These are phyloP conservation scores for Globisporangium middletonii DNA, from an alignment of 352 stramenopile species.

Conservation along the genomic window DNA sequence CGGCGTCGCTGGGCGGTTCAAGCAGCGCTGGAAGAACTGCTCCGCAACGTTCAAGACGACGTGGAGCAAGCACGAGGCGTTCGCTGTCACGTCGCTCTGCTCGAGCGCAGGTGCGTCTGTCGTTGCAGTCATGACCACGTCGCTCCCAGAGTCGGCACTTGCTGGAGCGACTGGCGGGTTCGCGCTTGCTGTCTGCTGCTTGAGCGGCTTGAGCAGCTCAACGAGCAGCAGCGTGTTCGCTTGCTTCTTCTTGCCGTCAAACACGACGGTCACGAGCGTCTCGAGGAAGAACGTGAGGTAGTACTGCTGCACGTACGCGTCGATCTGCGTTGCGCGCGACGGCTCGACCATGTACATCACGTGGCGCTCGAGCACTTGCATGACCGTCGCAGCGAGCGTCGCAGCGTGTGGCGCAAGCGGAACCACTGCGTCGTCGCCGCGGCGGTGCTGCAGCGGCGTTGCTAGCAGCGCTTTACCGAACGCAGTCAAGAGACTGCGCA, in stretches of 20 bases:
- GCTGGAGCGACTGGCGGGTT: constrained; percentile 4
- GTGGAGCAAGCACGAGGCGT: constrained; percentile 32
- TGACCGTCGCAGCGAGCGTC: constrained; percentile 34
- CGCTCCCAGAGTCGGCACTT: constrained; percentile 26
- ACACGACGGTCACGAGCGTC: constrained; percentile 64
- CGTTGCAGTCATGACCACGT: background rate
- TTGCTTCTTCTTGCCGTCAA: constrained; percentile 75
- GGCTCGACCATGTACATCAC: constrained; percentile 45
- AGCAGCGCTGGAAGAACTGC: constrained; percentile 17
- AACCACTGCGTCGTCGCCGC: constrained; percentile 52
- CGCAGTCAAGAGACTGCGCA: constrained; percentile 51
- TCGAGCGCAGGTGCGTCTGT: background rate
- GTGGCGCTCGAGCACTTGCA: constrained; percentile 39
- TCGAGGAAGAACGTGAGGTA: constrained; percentile 77
- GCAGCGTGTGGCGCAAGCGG: constrained; percentile 56
- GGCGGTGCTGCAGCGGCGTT: constrained; percentile 50
- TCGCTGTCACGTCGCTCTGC: constrained; percentile 6
- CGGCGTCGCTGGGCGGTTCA: constrained; percentile 1
- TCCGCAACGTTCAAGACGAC: constrained; percentile 50
- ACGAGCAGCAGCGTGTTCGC: constrained; percentile 65
- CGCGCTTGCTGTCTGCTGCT: constrained; percentile 4
- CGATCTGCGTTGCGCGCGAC: constrained; percentile 32
- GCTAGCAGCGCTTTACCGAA: constrained; percentile 71
- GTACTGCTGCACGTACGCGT: constrained; percentile 65
- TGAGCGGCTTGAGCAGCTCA: constrained; percentile 47